Base-by-base conservation (phyloP, 2,329 filamentous ascomycete genomes). In the Phialemonium atrogriseum region DNA sequence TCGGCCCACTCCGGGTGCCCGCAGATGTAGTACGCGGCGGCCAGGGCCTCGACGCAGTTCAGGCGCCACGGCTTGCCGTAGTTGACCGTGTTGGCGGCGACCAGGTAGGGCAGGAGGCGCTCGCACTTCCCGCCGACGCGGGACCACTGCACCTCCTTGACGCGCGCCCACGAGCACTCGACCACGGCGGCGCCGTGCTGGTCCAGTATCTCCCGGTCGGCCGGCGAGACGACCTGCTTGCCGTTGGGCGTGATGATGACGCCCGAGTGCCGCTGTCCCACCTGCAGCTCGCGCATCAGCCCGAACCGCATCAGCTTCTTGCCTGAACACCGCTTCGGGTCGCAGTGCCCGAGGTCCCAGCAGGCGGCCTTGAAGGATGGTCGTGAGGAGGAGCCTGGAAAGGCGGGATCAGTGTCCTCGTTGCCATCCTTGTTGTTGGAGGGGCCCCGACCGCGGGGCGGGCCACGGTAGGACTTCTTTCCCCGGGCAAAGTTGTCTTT, bases 311-410 rank as follows among this genome's bases (percentile, higher is more conserved):
- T 94, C 20, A 98, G 72, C 41, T 85, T 80, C 65, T 98, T 98
- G 19, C 91, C 91, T 0, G 88, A 95, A 61, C 91, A 98, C 46
- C 89, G 72, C 59, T 95, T 96, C 7, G 89, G 86, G 52, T 98
- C 91, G 66, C 91, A 98, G 64, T 98, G 91, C 40, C 88, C 89
- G 20, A 98, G 70, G 52, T 98, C 91, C 91, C 91, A 98, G 57
- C 89, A 95, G 37, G 89, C 91, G 29, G 91, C 89, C 61, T 93
- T 94, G 72, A 88, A 95, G 14, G 63, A 51, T 23, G 61, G 77
- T 42, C 48, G 72, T 29, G 49, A 38, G 28, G 26, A 21, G 33
- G 48, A 36, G 34, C 49, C 40, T 27, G 45, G 30, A 20, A 37
- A 32, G 22, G 36, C 30, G 31, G 26, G 32, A 24, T 31, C 35